Base-by-base conservation (phyloP, 495 filamentous ascomycete species). In the Corynascus novoguineensis region DNA sequence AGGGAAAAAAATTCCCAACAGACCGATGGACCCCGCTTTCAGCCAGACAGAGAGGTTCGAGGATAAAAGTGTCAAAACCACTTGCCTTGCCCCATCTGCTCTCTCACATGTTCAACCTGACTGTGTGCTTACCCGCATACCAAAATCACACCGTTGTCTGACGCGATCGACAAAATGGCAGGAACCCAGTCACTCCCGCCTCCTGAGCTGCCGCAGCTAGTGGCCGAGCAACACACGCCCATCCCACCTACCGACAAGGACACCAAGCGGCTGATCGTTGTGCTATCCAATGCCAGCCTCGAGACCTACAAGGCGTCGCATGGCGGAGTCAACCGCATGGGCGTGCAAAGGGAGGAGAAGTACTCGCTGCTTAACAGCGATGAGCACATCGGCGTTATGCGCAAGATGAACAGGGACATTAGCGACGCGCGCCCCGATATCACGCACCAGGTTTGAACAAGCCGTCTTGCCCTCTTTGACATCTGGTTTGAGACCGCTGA, bases 351-450 rank as follows among this genome's bases (percentile, higher is more conserved):
- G 22, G 91, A 96, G 62, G 93, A 97, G 63, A 97, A 97, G 68
- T 97, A 93, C 73, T 90, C 90, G 45, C 77, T 98, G 40, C 81
- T 98, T 61, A 98, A 98, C 79, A 96, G 92, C 69, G 93, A 98
- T 64, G 93, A 98, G 74, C 93, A 98, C 69, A 98, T 98, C 59
- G 95, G 93, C 49, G 86, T 97, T 59, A 93, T 97, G 89, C 86
- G 95, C 67, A 98, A 97, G 81, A 97, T 96, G 92, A 95, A 95
- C 74, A 78, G 93, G 48, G 93, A 98, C 65, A 98, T 98, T 64
- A 96, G 92, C 68, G 93, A 98, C 68, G 93, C 93, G 28, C 84
- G 93, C 50, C 93, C 93, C 11, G 93, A 98, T 74, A 98, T 98
- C 54, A 92, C 95, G 19, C 93, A 98, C 68, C 93, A 97, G 90